These are phyloP conservation scores for Letharia lupina DNA, from an alignment of 495 filamentous ascomycete genomes.

Conservation along the genomic window DNA sequence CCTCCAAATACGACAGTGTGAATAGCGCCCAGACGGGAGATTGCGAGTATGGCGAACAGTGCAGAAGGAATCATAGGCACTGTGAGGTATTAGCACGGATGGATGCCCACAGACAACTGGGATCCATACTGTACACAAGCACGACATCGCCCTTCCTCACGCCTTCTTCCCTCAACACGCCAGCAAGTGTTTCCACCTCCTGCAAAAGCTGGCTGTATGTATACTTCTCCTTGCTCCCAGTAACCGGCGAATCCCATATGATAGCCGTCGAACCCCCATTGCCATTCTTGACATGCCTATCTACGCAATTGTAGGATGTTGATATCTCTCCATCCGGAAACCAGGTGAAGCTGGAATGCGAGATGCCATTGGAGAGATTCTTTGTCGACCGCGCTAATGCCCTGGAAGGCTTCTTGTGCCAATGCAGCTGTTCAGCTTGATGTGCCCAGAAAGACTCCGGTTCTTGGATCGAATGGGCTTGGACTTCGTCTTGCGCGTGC, in stretches of 20 bases:
- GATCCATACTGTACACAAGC: slow-evolving; percentile 76
- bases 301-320: slow-evolving; percentile 83
- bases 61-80: slow-evolving; percentile 96
- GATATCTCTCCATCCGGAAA: slow-evolving; percentile 85
- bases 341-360: slow-evolving; percentile 68
- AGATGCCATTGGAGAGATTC: slow-evolving; percentile 39
- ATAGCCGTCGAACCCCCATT: slow-evolving; percentile 66
- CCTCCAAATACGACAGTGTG: slow-evolving; percentile 91
- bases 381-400: slow-evolving; percentile 39
- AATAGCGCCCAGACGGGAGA: slow-evolving; percentile 73
- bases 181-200: slow-evolving; percentile 80
- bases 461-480: slow-evolving; percentile 34
- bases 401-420: slow-evolving; percentile 61
- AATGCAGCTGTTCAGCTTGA: slow-evolving; percentile 66
- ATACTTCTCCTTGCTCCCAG: slow-evolving; percentile 58
- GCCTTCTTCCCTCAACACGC: slow-evolving; percentile 73
- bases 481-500: slow-evolving; percentile 39
- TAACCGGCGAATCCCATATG: slow-evolving; percentile 82
- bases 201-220: slow-evolving; percentile 68
- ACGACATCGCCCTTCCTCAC: slow-evolving; percentile 82
- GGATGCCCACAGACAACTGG: not conserved
- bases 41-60: slow-evolving; percentile 73
- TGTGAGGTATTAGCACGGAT: slow-evolving; percentile 29
- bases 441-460: slow-evolving; percentile 70
- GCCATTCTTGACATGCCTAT: slow-evolving; percentile 73